Conservation (phyloP, 1,139 yeast genomes). For the Pneumocystis murina region DNA sequence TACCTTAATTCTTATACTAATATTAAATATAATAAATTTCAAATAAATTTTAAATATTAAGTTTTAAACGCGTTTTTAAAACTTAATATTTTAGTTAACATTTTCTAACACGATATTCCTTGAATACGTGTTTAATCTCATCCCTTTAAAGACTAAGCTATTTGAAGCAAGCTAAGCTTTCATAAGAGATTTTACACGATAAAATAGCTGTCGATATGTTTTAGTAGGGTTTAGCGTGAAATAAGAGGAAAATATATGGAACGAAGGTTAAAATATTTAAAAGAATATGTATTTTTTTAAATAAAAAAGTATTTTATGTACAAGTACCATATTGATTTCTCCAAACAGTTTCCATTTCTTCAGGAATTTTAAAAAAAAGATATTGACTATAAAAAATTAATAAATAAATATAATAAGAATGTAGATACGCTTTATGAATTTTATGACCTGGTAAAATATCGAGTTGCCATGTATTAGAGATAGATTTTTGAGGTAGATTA, state of each 20-base stretch:
- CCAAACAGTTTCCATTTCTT: slow-evolving; percentile 77
- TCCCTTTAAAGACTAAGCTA: too few species aligned
- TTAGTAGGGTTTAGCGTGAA: background rate
- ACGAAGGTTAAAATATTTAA: too few species aligned
- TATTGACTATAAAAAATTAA: slow-evolving; percentile 33
- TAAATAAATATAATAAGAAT: background rate
- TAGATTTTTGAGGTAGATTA: slow-evolving; percentile 65
- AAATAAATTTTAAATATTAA: too few species aligned
- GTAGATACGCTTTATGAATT: slow-evolving; percentile 52
- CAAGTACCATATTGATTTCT: slow-evolving; percentile 62
- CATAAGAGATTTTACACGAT: too few species aligned
- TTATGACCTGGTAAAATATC: slow-evolving; percentile 68
- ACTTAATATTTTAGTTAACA: too few species aligned
- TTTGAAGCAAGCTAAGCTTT: too few species aligned
- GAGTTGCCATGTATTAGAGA: slow-evolving; percentile 54
- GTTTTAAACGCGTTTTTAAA: background rate
- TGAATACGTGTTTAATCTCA: too few species aligned
- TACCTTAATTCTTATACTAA: too few species aligned
- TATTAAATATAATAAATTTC: too few species aligned
- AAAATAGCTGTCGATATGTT: too few species aligned
- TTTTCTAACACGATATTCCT: too few species aligned
- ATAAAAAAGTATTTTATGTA: background rate
- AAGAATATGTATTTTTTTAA: too few species aligned
- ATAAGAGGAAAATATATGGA: background rate
- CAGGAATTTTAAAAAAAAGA: slow-evolving; percentile 82